These are phyloP conservation scores for Cladosporium sp. DNA, from an alignment of 2,329 filamentous ascomycete species.

Conservation along the genomic window DNA sequence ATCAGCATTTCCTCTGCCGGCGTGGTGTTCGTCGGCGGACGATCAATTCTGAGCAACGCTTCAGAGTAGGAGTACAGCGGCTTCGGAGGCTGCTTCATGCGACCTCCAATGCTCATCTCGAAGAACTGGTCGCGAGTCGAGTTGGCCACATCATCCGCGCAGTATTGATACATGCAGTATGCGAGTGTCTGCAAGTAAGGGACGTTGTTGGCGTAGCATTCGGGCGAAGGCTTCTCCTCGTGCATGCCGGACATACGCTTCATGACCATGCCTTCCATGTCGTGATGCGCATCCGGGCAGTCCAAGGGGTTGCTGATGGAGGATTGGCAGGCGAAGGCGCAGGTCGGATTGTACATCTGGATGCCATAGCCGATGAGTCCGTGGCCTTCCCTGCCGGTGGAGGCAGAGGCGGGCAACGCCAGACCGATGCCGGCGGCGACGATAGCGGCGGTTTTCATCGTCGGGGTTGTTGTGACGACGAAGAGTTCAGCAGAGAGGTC, in stretches of 20 bases:
- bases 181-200: constrained; percentile 26
- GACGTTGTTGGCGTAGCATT: constrained; percentile 27
- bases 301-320: constrained; percentile 14
- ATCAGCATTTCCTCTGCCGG: constrained; percentile 23
- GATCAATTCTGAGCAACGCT: constrained; percentile 21
- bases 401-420: not conserved
- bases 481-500: not conserved
- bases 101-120: constrained; percentile 16
- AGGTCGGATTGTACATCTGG: constrained; percentile 20
- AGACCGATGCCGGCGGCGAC: not conserved
- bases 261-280: constrained; percentile 13
- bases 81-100: constrained; percentile 13
- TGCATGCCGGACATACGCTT: constrained; percentile 1
- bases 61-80: constrained; percentile 22
- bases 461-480: not conserved
- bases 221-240: constrained; percentile 13
- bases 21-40: constrained; percentile 17
- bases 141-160: constrained; percentile 15
- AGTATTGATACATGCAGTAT: constrained; percentile 25
- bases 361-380: constrained; percentile 22
- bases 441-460: not conserved
- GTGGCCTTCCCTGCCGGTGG: not conserved
- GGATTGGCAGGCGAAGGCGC: constrained; percentile 20
- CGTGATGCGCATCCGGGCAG: constrained; percentile 12
- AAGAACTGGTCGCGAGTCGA: constrained; percentile 29